Base-by-base conservation (phyloP, 768 basidiomycete genomes). In the Amanita molliuscula region DNA sequence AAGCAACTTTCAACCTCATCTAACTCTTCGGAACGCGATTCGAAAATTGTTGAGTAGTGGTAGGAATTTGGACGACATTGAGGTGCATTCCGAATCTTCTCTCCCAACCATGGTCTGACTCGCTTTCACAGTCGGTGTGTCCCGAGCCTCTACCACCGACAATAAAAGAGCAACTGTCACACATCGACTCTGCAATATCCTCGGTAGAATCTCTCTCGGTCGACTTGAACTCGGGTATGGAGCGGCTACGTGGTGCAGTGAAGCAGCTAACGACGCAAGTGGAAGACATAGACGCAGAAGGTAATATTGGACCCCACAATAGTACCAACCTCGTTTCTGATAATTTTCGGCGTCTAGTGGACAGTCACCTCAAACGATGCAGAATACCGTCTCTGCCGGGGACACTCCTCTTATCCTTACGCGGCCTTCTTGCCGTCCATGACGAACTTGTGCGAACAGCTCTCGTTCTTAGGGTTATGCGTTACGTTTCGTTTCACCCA, bases 21-120 rank as follows among this genome's bases (percentile, higher is more conserved):
- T 86, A 36, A 89, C 89, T 0, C 62, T 80, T 31, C 75, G 89
- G 15, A 92, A 92, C 63, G 76, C 78, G 15, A 71, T 91, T 31
- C 79, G 88, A n/a, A 69, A 77, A 18, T 56, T 63, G 53, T 62
- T 78, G 6, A 35, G 6, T 25, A 41, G 18, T 16, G 49, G 34
- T n/a, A 25, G 41, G 40, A 52, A 52, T 16, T 44, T 65, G 13
- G 34, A 44, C 33, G 31, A 41, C 13, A 41, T 47, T 2, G 34
- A 54, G 40, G 63, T 65, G 16, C 29, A 58, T 62, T 42, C 38
- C 26, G 44, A 13, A 28, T 23, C 11, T 26, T 25, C 13, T 26
- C 6, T 10, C 36, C 47, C 10, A 25, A 13, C 38, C 9, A 20
- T 2, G 2, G 4, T 48, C 37, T 31, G 1, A 48, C 28, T 29